Base-by-base conservation (phyloP, 1,284 basidiomycete species). In the Singerocomus rubriflavus region DNA sequence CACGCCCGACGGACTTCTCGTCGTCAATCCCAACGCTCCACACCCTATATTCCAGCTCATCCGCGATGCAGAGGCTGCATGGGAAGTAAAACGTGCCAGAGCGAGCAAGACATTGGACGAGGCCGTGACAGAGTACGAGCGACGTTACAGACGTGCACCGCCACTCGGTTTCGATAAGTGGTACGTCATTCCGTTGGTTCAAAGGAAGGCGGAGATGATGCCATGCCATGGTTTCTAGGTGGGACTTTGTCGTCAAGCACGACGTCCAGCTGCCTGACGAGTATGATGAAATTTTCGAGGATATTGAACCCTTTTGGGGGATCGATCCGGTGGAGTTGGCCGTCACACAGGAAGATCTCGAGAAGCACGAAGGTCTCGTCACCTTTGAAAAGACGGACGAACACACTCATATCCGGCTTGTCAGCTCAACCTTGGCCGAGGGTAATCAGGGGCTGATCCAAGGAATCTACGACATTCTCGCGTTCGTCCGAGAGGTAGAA, bases 181-280 rank as follows among this genome's bases (percentile, higher is more conserved):
- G 21, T 21, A 21, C 21, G 21, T 21, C 21, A 21, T 21, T 21
- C 21, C 21, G 21, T 21, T 2, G 21, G 21, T 2, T 21, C 12
- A 33, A 21, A 14, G 6, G 8, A 8, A 11, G 3, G 3, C 12
- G n/a, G 1, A 40, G 21, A 21, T 21, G 13, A 7, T 13, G 2
- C 21, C 2, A 21, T 21, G 21, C 21, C 2, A 21, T 9, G n/a
- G 1, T 13, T 8, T 29, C 1, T 29, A 57, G 80, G 79, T 85
- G 84, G 84, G 60, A 64, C 11, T 85, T 82, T 55, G 77, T 80
- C 4, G 59, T 75, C 51, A 66, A 73, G 38, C 65, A 86, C 65
- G 59, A 76, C 12, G 75, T 88, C 4, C 76, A 75, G 33, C 75
- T 85, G 0, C 76, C 75, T 2, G 82, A 85, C 61, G 79, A 86